Conservation (phyloP, 2,329 filamentous ascomycete species). For the Zasmidium cellare region DNA sequence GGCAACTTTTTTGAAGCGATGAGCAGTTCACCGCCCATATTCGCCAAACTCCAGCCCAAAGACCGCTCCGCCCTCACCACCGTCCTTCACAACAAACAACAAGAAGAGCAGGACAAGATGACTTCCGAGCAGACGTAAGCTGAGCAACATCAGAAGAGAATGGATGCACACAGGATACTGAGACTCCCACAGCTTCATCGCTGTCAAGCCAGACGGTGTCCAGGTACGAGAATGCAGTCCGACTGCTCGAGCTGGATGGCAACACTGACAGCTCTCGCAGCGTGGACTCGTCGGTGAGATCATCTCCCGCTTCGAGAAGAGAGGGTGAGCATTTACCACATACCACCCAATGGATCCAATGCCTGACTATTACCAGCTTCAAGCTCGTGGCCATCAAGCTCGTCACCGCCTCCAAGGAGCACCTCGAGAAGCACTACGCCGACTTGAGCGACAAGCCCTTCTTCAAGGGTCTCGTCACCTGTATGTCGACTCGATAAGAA, state of each 20-base stretch:
- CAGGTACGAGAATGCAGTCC: constrained; percentile 64
- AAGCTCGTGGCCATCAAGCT: constrained; percentile 99
- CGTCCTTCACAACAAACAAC: constrained; percentile 29
- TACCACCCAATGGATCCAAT: background rate
- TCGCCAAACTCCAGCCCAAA: constrained; percentile 49
- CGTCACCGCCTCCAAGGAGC: constrained; percentile 80
- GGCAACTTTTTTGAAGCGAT: background rate
- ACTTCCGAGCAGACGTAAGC: constrained; percentile 86
- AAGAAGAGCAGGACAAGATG: constrained; percentile 40
- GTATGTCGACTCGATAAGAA: constrained; percentile 55
- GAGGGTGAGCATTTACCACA: constrained; percentile 62
- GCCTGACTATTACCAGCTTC: constrained; percentile 61
- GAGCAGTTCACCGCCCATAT: constrained; percentile 42
- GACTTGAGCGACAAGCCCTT: constrained; percentile 94
- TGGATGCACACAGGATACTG: constrained; percentile 13
- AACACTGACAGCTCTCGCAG: constrained; percentile 49
- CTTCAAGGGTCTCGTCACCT: constrained; percentile 91
- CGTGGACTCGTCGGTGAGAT: constrained; percentile 97
- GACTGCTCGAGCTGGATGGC: background rate
- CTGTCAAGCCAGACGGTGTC: constrained; percentile 99
- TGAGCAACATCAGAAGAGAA: background rate
- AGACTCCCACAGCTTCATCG: constrained; percentile 78
- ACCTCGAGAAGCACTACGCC: constrained; percentile 97
- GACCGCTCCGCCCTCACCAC: constrained; percentile 46
- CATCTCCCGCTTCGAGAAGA: constrained; percentile 96